Evolutionary conservation across 495 filamentous ascomycete genomes (phyloP).

Genomic region (Penicillium dipodomyicola): DNA sequence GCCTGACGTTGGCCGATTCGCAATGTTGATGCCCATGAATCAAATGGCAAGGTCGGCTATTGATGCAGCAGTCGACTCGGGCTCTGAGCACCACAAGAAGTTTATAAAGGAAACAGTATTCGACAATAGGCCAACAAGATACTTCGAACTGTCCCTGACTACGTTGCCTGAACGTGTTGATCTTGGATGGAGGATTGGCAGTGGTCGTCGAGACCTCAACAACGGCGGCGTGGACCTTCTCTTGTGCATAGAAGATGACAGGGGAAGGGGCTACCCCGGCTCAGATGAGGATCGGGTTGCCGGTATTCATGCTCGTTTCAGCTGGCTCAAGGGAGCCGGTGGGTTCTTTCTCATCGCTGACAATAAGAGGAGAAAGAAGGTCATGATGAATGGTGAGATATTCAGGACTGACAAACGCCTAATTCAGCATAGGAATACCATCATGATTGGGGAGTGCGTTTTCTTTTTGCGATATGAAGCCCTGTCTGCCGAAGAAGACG

Average conservation of each 20-base stretch:
- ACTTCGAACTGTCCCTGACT: slow-evolving; percentile 4
- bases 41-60: background rate
- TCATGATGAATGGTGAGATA: slow-evolving; percentile 6
- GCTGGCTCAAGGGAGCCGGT: slow-evolving; percentile 3
- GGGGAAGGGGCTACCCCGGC: background rate
- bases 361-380: slow-evolving; percentile 3
- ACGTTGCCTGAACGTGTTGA: background rate
- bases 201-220: background rate
- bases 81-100: background rate
- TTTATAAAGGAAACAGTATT: slow-evolving; percentile 6
- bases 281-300: background rate
- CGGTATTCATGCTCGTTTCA: slow-evolving; percentile 11
- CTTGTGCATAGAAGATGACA: background rate
- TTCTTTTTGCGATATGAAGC: slow-evolving; percentile 4
- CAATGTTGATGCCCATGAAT: background rate
- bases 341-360: slow-evolving; percentile 9
- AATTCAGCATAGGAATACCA: slow-evolving; percentile 3
- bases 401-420: background rate
- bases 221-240: slow-evolving; percentile 7
- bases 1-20: background rate
- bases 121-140: background rate
- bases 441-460: slow-evolving; percentile 7
- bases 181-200: slow-evolving; percentile 8
- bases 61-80: background rate
- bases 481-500: background rate